Evolutionary conservation across 23 red algal species (phyloP).

Genomic region (Gracilaria gracilis): DNA sequence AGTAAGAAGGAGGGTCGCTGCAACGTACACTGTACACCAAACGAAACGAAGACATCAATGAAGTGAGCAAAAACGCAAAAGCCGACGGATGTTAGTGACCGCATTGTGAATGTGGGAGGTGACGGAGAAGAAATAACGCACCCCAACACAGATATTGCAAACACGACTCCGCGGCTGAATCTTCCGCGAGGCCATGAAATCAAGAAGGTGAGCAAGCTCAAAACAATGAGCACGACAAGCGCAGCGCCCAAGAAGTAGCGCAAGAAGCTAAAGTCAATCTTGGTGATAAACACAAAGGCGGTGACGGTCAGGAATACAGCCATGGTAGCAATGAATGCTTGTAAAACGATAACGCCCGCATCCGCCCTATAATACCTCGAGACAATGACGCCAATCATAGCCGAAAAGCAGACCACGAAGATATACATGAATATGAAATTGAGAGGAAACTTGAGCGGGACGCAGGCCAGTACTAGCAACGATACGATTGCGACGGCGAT

Average conservation of each 20-base stretch:
- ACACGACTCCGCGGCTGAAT: constrained; percentile 1
- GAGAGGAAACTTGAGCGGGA: constrained; percentile 67
- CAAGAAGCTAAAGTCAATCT: constrained; percentile 98
- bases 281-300: constrained; percentile 84
- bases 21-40: constrained; percentile 33
- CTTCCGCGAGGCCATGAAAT: constrained; percentile 51
- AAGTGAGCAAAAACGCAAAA: background rate
- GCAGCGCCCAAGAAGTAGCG: constrained; percentile 81
- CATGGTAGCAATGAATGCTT: constrained; percentile 84
- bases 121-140: constrained; percentile 4
- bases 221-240: constrained; percentile 76
- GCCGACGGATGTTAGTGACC: background rate
- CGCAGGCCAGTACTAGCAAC: constrained; percentile 71
- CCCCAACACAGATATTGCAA: constrained; percentile 51
- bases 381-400: constrained; percentile 79
- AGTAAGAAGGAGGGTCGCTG: background rate
- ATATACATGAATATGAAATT: constrained; percentile 78
- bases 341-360: constrained; percentile 75
- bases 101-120: background rate
- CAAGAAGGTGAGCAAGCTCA: constrained; percentile 75
- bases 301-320: constrained; percentile 79
- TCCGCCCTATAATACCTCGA: constrained; percentile 71
- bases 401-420: constrained; percentile 57
- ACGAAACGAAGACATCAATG: background rate
- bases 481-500: constrained; percentile 62